These are phyloP conservation scores for Erodium chrysanthum DNA, from an alignment of 441 rosid genomes.

Conservation along the genomic window DNA sequence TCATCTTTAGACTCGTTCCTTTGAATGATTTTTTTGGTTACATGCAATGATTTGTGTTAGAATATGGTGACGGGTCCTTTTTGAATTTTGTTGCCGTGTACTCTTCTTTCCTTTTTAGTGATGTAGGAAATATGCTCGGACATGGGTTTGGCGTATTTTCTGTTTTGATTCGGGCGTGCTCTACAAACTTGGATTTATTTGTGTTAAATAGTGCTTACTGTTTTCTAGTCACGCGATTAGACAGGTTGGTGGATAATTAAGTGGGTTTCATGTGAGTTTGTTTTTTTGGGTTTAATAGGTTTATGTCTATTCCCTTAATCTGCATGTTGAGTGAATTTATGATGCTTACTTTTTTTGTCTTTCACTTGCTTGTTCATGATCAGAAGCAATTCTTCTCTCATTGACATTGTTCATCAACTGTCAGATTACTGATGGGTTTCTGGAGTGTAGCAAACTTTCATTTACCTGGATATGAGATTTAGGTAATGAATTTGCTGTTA, in stretches of 20 bases:
- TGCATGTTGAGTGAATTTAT: background rate
- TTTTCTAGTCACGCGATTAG: background rate
- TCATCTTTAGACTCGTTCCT: background rate
- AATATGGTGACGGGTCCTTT: background rate
- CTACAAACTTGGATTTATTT: background rate
- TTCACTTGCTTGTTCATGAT: background rate
- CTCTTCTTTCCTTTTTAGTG: background rate
- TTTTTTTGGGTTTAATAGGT: background rate
- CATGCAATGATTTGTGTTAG: conserved; percentile 24
- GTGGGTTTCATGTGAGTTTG: background rate
- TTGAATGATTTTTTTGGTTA: conserved; percentile 6
- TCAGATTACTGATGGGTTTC: background rate
- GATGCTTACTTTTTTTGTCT: background rate
- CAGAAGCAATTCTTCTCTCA: background rate
- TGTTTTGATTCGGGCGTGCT: background rate
- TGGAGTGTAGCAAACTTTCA: background rate
- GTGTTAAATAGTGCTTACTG: conserved; percentile 3
- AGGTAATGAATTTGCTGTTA: background rate
- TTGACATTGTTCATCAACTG: background rate
- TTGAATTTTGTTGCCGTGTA: conserved; percentile 6
- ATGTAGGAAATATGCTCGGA: background rate
- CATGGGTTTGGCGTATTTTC: background rate
- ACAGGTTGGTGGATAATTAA: background rate
- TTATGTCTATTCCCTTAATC: background rate
- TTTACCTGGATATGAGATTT: background rate